phyloP scores from a whole-genome alignment of 306 rosid species.

The Ormosia semicastrata region DNA sequence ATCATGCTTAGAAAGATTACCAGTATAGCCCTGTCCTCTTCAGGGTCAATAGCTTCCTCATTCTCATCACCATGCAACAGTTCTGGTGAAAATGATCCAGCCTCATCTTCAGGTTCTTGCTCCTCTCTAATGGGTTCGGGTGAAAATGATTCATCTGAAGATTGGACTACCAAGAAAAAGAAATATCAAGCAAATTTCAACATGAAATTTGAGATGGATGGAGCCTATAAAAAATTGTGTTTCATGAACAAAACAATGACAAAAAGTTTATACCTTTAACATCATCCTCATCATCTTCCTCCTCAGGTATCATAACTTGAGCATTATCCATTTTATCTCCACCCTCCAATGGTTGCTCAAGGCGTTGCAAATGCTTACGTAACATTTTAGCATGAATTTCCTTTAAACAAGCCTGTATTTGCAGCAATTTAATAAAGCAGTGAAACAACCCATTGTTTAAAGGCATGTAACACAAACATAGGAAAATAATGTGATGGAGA shows the following conservation, averaged over 20 bases:
- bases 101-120: slow-evolving; percentile 59
- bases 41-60: slow-evolving; percentile 89
- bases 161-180: not conserved
- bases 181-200: slow-evolving; percentile 1
- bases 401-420: slow-evolving; percentile 77
- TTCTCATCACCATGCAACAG: slow-evolving; percentile 78
- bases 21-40: slow-evolving; percentile 84
- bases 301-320: slow-evolving; percentile 35
- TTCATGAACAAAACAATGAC: slow-evolving; percentile 14
- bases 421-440: slow-evolving; percentile 25
- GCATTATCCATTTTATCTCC: slow-evolving; percentile 51
- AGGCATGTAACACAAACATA: not conserved
- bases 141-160: slow-evolving; percentile 59
- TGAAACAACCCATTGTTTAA: not conserved
- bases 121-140: slow-evolving; percentile 66
- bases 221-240: not conserved
- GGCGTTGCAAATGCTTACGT: slow-evolving; percentile 69
- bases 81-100: slow-evolving; percentile 86
- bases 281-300: slow-evolving; percentile 47
- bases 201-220: not conserved
- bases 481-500: slow-evolving; percentile 22
- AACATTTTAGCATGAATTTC: slow-evolving; percentile 89
- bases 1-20: slow-evolving; percentile 14
- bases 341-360: slow-evolving; percentile 61
- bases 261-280: slow-evolving; percentile 43